These are phyloP conservation scores for Nasturtium officinale DNA, from an alignment of 345 rosid species.

Conservation along the genomic window DNA sequence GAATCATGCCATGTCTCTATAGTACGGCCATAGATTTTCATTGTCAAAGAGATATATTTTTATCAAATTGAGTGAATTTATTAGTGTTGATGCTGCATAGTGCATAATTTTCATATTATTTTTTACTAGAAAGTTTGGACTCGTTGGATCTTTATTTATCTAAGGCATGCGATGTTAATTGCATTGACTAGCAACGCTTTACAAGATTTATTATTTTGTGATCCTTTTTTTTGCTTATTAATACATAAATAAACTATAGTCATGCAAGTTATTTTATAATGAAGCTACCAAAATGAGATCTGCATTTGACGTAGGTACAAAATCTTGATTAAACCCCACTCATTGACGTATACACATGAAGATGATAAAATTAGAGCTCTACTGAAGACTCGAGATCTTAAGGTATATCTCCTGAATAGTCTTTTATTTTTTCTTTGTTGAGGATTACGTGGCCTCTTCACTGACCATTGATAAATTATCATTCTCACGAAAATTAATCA, in stretches of 20 bases:
- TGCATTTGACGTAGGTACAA: neutral
- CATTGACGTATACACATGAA: constrained; percentile 2
- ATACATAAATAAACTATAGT: neutral
- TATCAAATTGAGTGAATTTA: neutral
- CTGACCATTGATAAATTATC: neutral
- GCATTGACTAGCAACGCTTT: neutral
- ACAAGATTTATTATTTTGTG: neutral
- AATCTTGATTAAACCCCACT: neutral
- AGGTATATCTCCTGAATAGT: constrained; percentile 17
- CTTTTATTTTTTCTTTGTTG: neutral
- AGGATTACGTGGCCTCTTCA: constrained; percentile 25
- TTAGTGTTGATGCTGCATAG: neutral
- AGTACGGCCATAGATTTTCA: constrained; percentile 34
- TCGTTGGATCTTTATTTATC: neutral
- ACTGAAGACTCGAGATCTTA: constrained; percentile 31
- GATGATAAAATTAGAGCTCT: neutral
- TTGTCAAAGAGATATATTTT: neutral
- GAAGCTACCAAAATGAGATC: neutral
- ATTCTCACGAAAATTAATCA: constrained; percentile 15
- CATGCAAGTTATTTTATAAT: neutral
- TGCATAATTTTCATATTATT: neutral
- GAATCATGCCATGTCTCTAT: constrained; percentile 17
- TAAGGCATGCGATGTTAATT: neutral
- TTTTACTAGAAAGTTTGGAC: neutral
- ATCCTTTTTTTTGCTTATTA: neutral